These are phyloP conservation scores for Mucor velutinosus DNA, from an alignment of 371 early-diverging fungal genomes.

Conservation along the genomic window DNA sequence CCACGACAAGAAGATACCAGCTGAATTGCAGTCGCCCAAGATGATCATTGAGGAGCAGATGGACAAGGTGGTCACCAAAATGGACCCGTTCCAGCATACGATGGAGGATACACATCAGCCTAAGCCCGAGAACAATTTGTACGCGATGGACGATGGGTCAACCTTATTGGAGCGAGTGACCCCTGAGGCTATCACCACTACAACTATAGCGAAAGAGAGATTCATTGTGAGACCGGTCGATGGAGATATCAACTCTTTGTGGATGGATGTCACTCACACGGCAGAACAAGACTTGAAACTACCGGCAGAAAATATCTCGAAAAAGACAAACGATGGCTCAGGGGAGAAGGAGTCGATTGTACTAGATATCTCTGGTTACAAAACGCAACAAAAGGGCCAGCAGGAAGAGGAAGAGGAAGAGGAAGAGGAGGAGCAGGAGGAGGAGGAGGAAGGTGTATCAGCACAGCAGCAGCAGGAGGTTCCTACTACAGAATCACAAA, in stretches of 20 bases:
- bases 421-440: neutral
- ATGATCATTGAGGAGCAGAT: conserved; percentile 57
- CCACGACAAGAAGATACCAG: conserved; percentile 27
- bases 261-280: conserved; percentile 50
- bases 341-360: conserved; percentile 45
- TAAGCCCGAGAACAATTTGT: conserved; percentile 35
- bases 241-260: conserved; percentile 34
- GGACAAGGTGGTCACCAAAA: conserved; percentile 49
- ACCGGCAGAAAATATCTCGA: conserved; percentile 9
- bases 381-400: conserved; percentile 27
- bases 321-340: neutral
- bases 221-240: conserved; percentile 47
- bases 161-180: conserved; percentile 38
- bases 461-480: neutral
- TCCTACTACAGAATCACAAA: too few relatives aligned
- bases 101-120: conserved; percentile 4
- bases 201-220: conserved; percentile 46
- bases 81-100: conserved; percentile 25
- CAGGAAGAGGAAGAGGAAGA: neutral
- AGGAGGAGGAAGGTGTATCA: neutral
- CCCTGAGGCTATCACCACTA: conserved; percentile 44
- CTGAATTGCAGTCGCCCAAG: conserved; percentile 50
- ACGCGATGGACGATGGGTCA: conserved; percentile 44
- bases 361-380: conserved; percentile 64
- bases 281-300: conserved; percentile 2